Conservation (phyloP, 2,329 filamentous ascomycete genomes). For the Colletotrichum nymphaeae region DNA sequence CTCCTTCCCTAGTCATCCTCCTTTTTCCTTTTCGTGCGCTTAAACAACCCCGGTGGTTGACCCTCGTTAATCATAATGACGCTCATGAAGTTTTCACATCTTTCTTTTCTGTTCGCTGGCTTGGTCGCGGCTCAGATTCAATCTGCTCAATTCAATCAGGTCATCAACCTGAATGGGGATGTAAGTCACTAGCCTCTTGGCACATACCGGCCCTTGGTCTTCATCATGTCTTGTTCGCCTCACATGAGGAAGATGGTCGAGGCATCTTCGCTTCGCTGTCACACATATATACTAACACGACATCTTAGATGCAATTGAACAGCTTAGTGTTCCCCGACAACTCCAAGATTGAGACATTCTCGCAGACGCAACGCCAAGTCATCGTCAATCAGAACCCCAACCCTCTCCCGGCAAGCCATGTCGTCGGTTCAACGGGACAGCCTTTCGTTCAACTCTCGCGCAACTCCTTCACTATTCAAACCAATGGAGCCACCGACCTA, state of each 20-base stretch:
- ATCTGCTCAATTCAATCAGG: conserved; percentile 38
- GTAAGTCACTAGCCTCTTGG: conserved; percentile 26
- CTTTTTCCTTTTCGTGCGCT: conserved; percentile 10
- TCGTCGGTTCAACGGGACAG: conserved; percentile 39
- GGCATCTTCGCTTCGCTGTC: not conserved
- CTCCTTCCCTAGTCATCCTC: conserved; percentile 31
- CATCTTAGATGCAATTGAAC: conserved; percentile 38
- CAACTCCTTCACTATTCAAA: conserved; percentile 38
- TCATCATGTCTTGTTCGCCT: not conserved
- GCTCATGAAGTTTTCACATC: conserved; percentile 25
- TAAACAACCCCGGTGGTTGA: conserved; percentile 34
- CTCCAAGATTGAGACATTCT: conserved; percentile 40
- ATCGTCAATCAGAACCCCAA: conserved; percentile 40
- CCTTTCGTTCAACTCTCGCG: conserved; percentile 39
- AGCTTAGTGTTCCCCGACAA: conserved; percentile 37
- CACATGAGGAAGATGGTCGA: not conserved
- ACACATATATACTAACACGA: not conserved
- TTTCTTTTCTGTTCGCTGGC: conserved; percentile 32
- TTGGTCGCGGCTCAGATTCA: conserved; percentile 34
- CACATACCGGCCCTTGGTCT: not conserved
- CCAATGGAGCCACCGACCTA: conserved; percentile 38
- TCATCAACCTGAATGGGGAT: conserved; percentile 39
- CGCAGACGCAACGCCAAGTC: conserved; percentile 38
- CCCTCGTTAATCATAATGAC: conserved; percentile 39
- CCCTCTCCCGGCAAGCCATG: conserved; percentile 37